Percentiles rank a stretch among this genome's conserved stretches.
Evolutionary conservation across 257 asterid species (phyloP).

Genomic region (Linaria vulgaris): DNA sequence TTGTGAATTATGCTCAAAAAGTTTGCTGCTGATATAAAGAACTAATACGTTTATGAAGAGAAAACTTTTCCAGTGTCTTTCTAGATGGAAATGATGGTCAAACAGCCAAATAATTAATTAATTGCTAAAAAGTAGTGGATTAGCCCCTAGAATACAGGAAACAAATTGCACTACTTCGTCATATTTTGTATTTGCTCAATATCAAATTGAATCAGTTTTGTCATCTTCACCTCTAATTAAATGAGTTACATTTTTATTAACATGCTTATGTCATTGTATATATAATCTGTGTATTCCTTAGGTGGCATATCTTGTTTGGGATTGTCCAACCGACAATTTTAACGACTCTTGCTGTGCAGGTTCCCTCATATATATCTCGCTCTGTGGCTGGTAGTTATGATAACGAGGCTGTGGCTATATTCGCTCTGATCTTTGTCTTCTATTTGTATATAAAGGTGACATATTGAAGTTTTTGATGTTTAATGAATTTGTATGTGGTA

Average conservation of each 20-base stretch:
- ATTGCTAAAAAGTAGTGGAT: background rate
- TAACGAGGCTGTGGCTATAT: constrained; percentile 99
- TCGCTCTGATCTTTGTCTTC: constrained; percentile 94
- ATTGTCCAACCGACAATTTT: constrained; percentile 1
- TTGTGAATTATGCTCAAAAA: background rate
- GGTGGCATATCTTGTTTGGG: constrained; percentile 8
- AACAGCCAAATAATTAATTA: too few relatives aligned
- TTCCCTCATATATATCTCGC: constrained; percentile 97
- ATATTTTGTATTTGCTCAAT: background rate
- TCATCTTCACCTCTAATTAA: constrained; percentile 8
- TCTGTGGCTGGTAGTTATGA: constrained; percentile 99
- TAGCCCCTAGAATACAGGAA: background rate
- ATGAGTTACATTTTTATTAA: constrained; percentile 1
- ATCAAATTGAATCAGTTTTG: background rate
- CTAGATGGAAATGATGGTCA: too few relatives aligned
- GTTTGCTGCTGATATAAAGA: constrained; percentile 9
- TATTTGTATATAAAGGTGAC: constrained; percentile 96
- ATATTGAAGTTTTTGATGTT: constrained; percentile 19
- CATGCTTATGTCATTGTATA: background rate
- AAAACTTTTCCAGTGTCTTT: background rate
- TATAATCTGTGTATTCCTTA: background rate
- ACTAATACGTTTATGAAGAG: background rate
- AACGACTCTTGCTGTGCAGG: constrained; percentile 46
- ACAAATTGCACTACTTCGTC: constrained; percentile 1
- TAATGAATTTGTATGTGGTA: constrained; percentile 5